Percentiles rank a stretch among this genome's conserved stretches.
Evolutionary conservation across 2,329 filamentous ascomycete genomes (phyloP).

Genomic region (Monosporascus cannonballus): DNA sequence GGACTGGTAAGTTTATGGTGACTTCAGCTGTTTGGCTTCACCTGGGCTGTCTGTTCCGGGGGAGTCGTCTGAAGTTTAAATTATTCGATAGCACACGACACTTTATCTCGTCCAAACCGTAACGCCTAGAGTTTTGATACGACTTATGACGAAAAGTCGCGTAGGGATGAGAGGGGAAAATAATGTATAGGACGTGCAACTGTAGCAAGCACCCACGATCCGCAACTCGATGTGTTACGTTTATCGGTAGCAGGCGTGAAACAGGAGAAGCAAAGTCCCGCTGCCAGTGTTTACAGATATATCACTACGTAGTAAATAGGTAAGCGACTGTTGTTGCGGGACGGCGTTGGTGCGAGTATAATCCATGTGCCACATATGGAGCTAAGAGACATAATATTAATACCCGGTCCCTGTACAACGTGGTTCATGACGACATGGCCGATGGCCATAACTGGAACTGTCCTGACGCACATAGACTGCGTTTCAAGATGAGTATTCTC

Average conservation of each 20-base stretch:
- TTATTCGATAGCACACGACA: background rate
- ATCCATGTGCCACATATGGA: background rate
- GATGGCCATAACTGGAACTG: background rate
- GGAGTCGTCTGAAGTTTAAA: background rate
- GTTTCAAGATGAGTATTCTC: background rate
- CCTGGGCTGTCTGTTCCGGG: background rate
- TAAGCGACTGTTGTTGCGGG: background rate
- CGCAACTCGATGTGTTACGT: background rate
- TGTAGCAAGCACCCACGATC: background rate
- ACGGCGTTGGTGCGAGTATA: background rate
- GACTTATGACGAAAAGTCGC: background rate
- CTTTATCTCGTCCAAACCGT: background rate
- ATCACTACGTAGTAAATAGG: background rate
- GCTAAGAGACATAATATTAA: background rate
- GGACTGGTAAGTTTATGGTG: background rate
- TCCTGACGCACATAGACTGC: background rate
- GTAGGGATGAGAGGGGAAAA: background rate
- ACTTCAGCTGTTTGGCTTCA: background rate
- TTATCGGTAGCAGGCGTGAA: background rate
- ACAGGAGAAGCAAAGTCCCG: background rate
- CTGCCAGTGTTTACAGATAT: background rate
- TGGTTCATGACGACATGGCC: background rate
- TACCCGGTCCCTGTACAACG: background rate
- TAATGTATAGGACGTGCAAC: background rate
- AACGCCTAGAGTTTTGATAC: background rate